These are phyloP conservation scores for Austroboletus novae-zelandiae DNA, from an alignment of 1,284 basidiomycete genomes.

Conservation along the genomic window DNA sequence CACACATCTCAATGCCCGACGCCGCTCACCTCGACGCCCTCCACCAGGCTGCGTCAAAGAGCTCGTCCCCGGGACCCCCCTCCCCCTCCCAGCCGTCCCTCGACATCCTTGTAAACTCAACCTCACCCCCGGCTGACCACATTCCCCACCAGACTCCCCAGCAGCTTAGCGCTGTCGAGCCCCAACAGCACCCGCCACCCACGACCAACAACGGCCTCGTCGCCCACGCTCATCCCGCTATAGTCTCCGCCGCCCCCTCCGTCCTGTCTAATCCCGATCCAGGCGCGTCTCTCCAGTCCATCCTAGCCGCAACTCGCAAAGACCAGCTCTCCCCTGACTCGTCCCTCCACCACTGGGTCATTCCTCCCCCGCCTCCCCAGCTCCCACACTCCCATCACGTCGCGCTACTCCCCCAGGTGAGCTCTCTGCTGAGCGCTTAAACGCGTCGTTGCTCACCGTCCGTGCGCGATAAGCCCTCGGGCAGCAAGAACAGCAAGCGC, in stretches of 20 bases:
- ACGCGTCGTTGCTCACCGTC: conserved; percentile 23
- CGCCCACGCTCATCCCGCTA: conserved; percentile 34
- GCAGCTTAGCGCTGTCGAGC: conserved; percentile 24
- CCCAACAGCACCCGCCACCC: conserved; percentile 20
- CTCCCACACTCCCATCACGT: conserved; percentile 31
- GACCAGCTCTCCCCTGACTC: conserved; percentile 39
- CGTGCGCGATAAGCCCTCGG: conserved; percentile 31
- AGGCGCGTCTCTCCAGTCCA: conserved; percentile 62
- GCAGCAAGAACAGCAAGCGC: conserved; percentile 53
- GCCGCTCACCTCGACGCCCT: conserved; percentile 37
- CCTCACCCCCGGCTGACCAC: conserved; percentile 27
- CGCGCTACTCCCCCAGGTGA: conserved; percentile 29
- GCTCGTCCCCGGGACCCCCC: conserved; percentile 37
- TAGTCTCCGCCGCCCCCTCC: conserved; percentile 36
- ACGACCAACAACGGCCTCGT: conserved; percentile 27
- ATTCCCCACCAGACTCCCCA: conserved; percentile 27
- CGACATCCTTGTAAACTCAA: conserved; percentile 41
- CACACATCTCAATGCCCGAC: conserved; percentile 45
- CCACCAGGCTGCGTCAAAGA: conserved; percentile 34
- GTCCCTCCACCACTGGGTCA: conserved; percentile 42
- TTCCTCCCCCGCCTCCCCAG: conserved; percentile 28
- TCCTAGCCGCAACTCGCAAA: conserved; percentile 50
- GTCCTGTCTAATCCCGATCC: conserved; percentile 45
- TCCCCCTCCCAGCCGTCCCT: conserved; percentile 40
- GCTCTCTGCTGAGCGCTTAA: conserved; percentile 30